Base-by-base conservation (phyloP, 768 basidiomycete species). In the Ramaria sp. region DNA sequence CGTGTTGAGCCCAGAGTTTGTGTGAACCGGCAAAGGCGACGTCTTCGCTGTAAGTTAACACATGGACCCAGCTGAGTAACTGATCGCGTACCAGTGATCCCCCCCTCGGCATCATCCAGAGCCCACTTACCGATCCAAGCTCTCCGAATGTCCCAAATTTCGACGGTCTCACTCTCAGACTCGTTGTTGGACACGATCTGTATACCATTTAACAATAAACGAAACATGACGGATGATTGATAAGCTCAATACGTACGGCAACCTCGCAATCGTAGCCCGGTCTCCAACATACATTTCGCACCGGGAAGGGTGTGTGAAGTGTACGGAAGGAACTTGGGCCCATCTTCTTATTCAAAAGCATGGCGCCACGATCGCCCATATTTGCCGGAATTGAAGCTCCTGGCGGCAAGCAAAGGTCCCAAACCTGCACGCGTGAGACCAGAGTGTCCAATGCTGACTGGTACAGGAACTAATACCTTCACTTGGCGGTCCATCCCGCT, bases 101-200 rank as follows among this genome's bases (percentile, higher is more conserved):
- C 83, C 5, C 88, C 86, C 58, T 91, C 89, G 1, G 71, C 73
- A 13, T 82, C 80, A 20, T 74, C 76, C 11, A 91, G 78, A 2
- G 79, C 77, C 86, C 90, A 92, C 69, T 92, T 93, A 5, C 86
- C 84, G 50, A 91, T 76, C 79, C 85, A 88, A 0, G 80, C 78
- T 48, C 91, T 73, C 54, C 90, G 75, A 1, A 88, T 86, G 66
- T 93, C 90, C 91, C 91, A 93, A 22, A 92, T 83, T 63, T 91
- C 89, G 31, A 90, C 75, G 0, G 81, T 71, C 63, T 89, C 84
- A 2, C 82, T 79, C 2, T 63, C 62, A 6, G 56, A 77, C 58
- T 80, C 80, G 2, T 76, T 72, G 42, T 84, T 85, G 7, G 88
- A 86, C 4, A 86, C 81, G 13, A 90, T 27, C 55, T 57, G 17